A percentile compares a stretch with the other conserved stretches of the same genome.
Evolutionary conservation across 176 grass and related monocot species (phyloP).

Genomic region (Bolboschoenus planiculmis): DNA sequence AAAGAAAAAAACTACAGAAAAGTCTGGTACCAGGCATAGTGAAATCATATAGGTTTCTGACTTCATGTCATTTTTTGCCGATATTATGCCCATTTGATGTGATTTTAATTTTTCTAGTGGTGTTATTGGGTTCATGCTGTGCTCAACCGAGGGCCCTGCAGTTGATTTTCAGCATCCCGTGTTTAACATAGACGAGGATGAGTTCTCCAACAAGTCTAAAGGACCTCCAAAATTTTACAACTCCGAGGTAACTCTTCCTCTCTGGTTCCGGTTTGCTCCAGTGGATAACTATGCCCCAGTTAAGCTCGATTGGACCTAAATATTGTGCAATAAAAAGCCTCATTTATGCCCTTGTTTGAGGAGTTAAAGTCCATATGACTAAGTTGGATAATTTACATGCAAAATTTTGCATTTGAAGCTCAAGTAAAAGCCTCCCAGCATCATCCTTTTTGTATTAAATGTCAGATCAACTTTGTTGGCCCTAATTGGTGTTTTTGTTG

Average conservation of each 20-base stretch:
- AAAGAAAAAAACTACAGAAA: background rate
- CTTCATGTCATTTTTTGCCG: background rate
- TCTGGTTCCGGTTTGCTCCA: background rate
- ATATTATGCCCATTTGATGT: background rate
- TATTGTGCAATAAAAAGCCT: background rate
- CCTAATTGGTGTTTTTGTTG: background rate
- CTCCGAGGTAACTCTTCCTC: slow-evolving; percentile 38
- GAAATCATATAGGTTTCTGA: background rate
- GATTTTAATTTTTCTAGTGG: slow-evolving; percentile 42
- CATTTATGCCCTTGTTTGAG: background rate
- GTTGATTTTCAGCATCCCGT: slow-evolving; percentile 79
- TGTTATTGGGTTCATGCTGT: slow-evolving; percentile 98
- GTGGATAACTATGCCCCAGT: background rate
- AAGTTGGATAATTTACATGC: background rate
- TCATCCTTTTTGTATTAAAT: background rate
- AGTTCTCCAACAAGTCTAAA: slow-evolving; percentile 56
- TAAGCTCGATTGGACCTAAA: background rate
- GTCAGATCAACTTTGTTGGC: background rate
- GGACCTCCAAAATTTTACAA: slow-evolving; percentile 93
- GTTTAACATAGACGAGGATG: slow-evolving; percentile 62
- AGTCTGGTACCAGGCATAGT: background rate
- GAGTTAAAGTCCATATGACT: background rate
- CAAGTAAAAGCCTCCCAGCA: background rate
- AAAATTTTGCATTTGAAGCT: background rate
- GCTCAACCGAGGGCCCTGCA: slow-evolving; percentile 65